Base-by-base conservation (phyloP, 495 filamentous ascomycete species). In the Xylaria flabelliformis region DNA sequence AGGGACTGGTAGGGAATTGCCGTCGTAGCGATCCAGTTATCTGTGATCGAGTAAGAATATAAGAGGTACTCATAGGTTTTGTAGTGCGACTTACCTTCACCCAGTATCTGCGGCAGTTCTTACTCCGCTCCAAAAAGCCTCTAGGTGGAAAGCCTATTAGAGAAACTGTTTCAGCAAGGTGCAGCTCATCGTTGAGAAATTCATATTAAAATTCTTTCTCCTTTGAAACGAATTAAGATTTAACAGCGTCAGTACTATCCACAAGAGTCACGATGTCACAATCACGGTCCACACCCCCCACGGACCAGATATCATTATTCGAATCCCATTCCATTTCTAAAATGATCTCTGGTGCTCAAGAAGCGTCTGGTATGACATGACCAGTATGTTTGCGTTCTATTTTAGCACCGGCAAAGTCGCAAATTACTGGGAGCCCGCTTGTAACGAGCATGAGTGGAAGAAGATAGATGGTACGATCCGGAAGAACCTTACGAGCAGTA, bases 341-440 rank as follows among this genome's bases (percentile, higher is more conserved):
- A 4, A 50, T 65, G 9, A 65, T 32, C 44, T 65, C 63, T n/a
- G 42, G 63, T n/a, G 63, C 41, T n/a, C 63, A 24, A 50, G 34
- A 65, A 26, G 10, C 0, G 24, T n/a, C 13, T n/a, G 42, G 41
- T 26, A 32, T n/a, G n/a, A n/a, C n/a, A n/a, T n/a, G n/a, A n/a
- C n/a, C n/a, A n/a, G n/a, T n/a, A n/a, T 32, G 12, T 7, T 50
- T n/a, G 42, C 24, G 15, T 24, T 44, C 63, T 21, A 65, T n/a
- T 4, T 32, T 32, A 19, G 63, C 21, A n/a, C 5, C 24, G 17
- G 42, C 44, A 50, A 65, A 65, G 13, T 65, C 63, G 12, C 63
- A 65, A 24, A 50, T 42, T 2, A 48, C 24, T 26, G 24, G 58
- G 19, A 62, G 32, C 32, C 29, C 58, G 10, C n/a, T 39, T 3